These are phyloP conservation scores for Chrysoporthe cubensis DNA, from an alignment of 2,329 filamentous ascomycete species.

Conservation along the genomic window DNA sequence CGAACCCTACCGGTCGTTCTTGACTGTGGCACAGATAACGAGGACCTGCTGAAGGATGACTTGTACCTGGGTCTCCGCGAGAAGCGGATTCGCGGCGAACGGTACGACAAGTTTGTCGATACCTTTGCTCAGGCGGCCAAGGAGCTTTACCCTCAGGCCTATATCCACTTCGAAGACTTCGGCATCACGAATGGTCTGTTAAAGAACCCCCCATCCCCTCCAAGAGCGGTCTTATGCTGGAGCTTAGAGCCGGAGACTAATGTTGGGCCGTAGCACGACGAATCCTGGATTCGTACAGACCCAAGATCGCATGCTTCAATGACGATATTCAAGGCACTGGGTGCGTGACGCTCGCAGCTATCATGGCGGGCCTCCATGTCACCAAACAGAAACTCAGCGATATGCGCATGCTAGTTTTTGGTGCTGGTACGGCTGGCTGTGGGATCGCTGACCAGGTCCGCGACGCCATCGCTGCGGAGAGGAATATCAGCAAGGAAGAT, in stretches of 20 bases:
- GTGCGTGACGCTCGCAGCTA: conserved; percentile 81
- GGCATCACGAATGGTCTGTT: conserved; percentile 68
- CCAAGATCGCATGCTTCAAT: conserved; percentile 82
- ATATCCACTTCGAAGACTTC: conserved; percentile 91
- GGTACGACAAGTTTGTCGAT: conserved; percentile 79
- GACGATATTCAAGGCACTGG: conserved; percentile 91
- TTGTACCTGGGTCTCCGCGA: conserved; percentile 78
- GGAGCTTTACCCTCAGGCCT: conserved; percentile 75
- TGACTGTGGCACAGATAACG: conserved; percentile 85
- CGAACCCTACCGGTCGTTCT: conserved; percentile 79
- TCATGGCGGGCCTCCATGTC: conserved; percentile 76
- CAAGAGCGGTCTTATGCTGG: background rate
- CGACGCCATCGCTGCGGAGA: conserved; percentile 75
- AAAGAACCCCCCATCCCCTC: too few relatives aligned
- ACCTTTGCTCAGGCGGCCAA: conserved; percentile 71
- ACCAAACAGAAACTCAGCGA: conserved; percentile 69
- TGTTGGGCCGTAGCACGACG: conserved; percentile 57
- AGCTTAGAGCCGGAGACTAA: background rate
- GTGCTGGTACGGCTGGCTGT: conserved; percentile 79
- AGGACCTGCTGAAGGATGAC: conserved; percentile 72
- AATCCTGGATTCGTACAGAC: conserved; percentile 75
- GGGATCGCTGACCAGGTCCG: conserved; percentile 86
- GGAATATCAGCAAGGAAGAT: conserved; percentile 70
- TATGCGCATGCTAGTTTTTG: conserved; percentile 75
- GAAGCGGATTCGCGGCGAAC: conserved; percentile 67